Percentiles rank a stretch among this genome's conserved stretches.
Conservation (phyloP, 1,139 yeast genomes). For the Kodamaea sp. region DNA sequence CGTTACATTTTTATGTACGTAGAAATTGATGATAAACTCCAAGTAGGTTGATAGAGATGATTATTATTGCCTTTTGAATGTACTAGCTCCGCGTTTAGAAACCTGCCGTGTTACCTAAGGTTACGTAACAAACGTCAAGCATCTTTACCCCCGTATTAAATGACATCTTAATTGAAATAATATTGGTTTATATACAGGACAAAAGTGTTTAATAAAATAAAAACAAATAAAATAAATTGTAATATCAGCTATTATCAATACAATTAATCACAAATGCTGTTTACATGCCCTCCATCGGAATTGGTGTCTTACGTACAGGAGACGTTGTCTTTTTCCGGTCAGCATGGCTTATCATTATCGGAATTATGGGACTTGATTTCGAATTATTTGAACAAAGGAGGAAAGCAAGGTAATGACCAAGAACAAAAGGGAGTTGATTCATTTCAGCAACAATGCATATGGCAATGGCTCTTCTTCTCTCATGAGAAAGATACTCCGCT, state of each 20-base stretch:
- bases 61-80: too few species aligned
- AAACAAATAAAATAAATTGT: not conserved
- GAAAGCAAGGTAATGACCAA: constrained; percentile 1
- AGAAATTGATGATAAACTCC: too few species aligned
- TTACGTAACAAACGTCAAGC: too few species aligned
- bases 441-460: constrained; percentile 35
- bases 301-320: constrained; percentile 27
- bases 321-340: constrained; percentile 37
- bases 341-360: constrained; percentile 25
- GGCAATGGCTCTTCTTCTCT: constrained; percentile 40
- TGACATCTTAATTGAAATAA: too few species aligned
- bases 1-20: too few species aligned
- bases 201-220: not conserved
- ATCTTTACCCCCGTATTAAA: too few species aligned
- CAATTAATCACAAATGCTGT: constrained; percentile 14
- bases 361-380: constrained; percentile 31
- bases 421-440: constrained; percentile 19
- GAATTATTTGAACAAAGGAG: constrained; percentile 1
- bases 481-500: constrained; percentile 14
- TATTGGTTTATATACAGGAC: too few species aligned
- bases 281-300: constrained; percentile 20
- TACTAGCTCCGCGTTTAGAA: too few species aligned
- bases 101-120: too few species aligned
- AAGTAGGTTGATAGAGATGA: too few species aligned
- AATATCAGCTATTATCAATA: not conserved